Evolutionary conservation across 2,329 filamentous ascomycete genomes (phyloP), one percentile per base, ranked within the genome.

Genomic region (Scedosporium boydii): DNA sequence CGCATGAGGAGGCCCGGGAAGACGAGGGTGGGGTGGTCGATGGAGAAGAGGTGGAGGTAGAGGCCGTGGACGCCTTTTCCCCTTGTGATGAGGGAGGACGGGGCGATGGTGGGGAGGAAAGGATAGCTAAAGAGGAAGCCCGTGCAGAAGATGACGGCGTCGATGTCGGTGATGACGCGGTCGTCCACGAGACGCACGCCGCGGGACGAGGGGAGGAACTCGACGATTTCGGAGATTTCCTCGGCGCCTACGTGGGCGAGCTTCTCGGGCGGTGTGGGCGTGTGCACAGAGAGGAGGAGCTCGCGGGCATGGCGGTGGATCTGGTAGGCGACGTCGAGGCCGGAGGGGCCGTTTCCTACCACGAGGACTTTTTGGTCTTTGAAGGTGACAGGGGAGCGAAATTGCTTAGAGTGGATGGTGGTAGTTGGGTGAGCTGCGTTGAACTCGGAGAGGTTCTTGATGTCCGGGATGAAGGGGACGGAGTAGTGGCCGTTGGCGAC

Each of bases 81-180:
- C 62, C 86, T 82, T 0, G 83, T 86, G 62, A 93, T 80, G 1
- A 91, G 71, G 0, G 83, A 78, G 9, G 34, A 12, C 34, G 71
- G 74, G 14, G 75, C 68, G 4, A 83, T 66, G 2, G 74, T 70
- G 12, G 72, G 71, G 4, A 88, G 71, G 69, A 96, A 97, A 0
- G 92, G 91, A 63, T 89, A 89, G 4, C 87, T 87, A 74, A 90
- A 96, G 63, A 96, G 83, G 69, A 96, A 98, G 0, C 93, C 93
- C 0, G 93, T 97, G 72, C 90, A 93, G 73, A 93, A 97, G 29
- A 98, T 72, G 5, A 97, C 77, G 1, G 85, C 82, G 69, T 97
- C 93, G 62, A 98, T 74, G 41, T 86, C 77, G 3, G 76, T 75
- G 69, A 91, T 89, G 9, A 87, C 70, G 0, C 78, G 78, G 2